Evolutionary conservation across 148 eudicot species (phyloP).

Genomic region (Cornus controversa): DNA sequence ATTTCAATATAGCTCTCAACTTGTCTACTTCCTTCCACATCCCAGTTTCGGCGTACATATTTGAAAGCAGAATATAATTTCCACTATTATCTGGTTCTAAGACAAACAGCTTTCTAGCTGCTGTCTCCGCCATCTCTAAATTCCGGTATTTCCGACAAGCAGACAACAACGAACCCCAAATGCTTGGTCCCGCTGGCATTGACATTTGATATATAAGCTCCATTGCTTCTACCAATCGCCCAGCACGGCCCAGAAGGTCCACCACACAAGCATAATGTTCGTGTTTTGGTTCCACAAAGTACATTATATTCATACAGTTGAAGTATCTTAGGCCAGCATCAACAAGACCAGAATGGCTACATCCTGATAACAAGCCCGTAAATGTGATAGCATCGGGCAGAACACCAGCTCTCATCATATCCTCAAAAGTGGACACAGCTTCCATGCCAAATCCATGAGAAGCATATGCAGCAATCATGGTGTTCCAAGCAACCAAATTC

Average conservation of each 20-base stretch:
- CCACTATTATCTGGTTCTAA: constrained; percentile 52
- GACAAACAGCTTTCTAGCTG: constrained; percentile 40
- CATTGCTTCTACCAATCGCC: constrained; percentile 45
- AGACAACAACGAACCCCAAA: constrained; percentile 53
- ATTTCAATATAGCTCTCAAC: constrained; percentile 31
- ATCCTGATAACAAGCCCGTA: constrained; percentile 50
- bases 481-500: constrained; percentile 51
- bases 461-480: constrained; percentile 49
- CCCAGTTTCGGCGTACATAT: constrained; percentile 56
- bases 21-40: constrained; percentile 48
- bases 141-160: constrained; percentile 39
- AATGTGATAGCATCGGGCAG: constrained; percentile 51
- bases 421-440: constrained; percentile 44
- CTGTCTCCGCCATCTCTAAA: constrained; percentile 45
- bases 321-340: constrained; percentile 41
- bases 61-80: constrained; percentile 46
- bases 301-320: constrained; percentile 28
- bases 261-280: constrained; percentile 59
- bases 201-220: constrained; percentile 40
- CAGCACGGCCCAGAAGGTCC: constrained; percentile 50
- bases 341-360: constrained; percentile 55
- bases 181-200: constrained; percentile 45
- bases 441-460: constrained; percentile 49
- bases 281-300: constrained; percentile 29
- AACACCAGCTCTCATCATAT: constrained; percentile 40